Base-by-base conservation (phyloP, 352 stramenopile genomes). In the Phytophthora colocasiae region DNA sequence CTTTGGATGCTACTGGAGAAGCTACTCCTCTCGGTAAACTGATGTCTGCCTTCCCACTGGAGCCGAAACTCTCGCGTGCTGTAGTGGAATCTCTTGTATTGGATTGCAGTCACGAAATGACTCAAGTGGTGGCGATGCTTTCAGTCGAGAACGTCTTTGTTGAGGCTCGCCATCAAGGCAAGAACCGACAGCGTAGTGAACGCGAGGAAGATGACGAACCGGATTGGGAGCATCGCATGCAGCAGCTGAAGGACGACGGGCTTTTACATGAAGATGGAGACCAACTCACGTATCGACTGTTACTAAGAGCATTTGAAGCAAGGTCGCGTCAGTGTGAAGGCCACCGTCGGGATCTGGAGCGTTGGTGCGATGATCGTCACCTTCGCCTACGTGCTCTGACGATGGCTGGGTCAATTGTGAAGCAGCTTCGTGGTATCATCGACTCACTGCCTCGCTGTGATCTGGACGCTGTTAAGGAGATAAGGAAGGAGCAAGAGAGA, bases 11-110 rank as follows among this genome's bases (percentile, higher is more conserved):
- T 4, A 38, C 65, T 31, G 89, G 89, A 6, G 14, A 73, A 1
- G 73, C 86, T 29, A 97, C 89, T 17, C 51, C 63, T 0, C 72
- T 90, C 6, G 91, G 91, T 24, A 80, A 80, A 43, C 74, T 90
- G n/a, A 95, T 97, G 85, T 78, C 89, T 9, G 71, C 81, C 27
- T 94, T 97, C 44, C 91, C 91, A 4, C 68, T 97, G 19, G 87
- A 96, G 45, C 91, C 91, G 6, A 86, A 82, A 61, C 76, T 88
- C 12, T 82, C 83, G 0, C 70, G 81, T 19, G 80, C 78, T 26
- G 54, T 97, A 31, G 71, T 96, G 12, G 81, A 92, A 39, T 82
- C 85, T 0, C 58, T 92, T 14, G 41, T 69, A 12, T 56, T 92
- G 3, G 69, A 75, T 10, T 97, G 89, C 52, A 78, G 55, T 26